These are phyloP conservation scores for Colletotrichum lini DNA, from an alignment of 2,329 filamentous ascomycete genomes.

Conservation along the genomic window DNA sequence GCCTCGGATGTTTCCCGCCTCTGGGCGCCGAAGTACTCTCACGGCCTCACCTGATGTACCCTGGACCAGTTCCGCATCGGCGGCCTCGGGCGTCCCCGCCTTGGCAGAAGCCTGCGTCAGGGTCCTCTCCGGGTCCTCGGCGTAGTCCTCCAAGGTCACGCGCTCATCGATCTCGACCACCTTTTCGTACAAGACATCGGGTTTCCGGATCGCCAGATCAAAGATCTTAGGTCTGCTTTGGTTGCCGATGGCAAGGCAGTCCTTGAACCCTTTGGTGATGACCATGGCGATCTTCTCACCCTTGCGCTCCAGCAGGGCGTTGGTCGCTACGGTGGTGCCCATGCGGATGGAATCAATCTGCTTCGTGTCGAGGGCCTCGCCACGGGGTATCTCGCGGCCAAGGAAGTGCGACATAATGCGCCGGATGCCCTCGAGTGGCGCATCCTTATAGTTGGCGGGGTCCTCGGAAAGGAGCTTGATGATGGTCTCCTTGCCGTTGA, in stretches of 20 bases:
- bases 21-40: constrained; percentile 73
- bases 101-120: constrained; percentile 68
- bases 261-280: constrained; percentile 88
- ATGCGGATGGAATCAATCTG: constrained; percentile 93
- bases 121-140: constrained; percentile 82
- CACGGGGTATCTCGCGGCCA: constrained; percentile 81
- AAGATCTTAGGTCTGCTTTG: constrained; percentile 93
- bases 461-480: constrained; percentile 94
- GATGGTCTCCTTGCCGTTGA: constrained; percentile 82
- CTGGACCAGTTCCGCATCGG: constrained; percentile 72
- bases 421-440: constrained; percentile 90
- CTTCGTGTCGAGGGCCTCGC: constrained; percentile 83
- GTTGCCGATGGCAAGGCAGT: constrained; percentile 91
- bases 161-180: constrained; percentile 94
- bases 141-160: constrained; percentile 92
- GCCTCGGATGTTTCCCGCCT: constrained; percentile 62
- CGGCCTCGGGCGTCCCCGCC: constrained; percentile 62
- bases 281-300: constrained; percentile 91
- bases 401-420: constrained; percentile 86
- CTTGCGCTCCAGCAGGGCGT: constrained; percentile 90
- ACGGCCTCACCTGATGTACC: constrained; percentile 80
- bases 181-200: constrained; percentile 86
- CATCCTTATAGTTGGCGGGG: constrained; percentile 90
- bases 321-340: constrained; percentile 96
- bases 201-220: constrained; percentile 88